phyloP scores from a whole-genome alignment of 345 rosid species.

The Arabidopsis suecica region DNA sequence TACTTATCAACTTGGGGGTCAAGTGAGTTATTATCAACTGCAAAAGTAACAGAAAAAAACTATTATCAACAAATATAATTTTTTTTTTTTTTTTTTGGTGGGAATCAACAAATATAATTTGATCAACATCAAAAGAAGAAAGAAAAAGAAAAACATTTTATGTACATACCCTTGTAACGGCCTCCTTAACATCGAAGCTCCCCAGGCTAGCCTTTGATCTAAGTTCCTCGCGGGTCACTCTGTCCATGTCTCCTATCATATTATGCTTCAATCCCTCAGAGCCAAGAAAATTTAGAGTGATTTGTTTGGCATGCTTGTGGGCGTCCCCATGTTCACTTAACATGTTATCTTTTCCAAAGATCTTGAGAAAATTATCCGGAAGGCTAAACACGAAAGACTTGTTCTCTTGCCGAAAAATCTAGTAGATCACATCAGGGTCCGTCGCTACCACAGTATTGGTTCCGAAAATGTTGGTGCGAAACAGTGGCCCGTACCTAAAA shows the following conservation, averaged over 20 bases:
- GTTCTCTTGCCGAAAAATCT: conserved; percentile 40
- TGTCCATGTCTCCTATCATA: neutral
- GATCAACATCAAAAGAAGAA: neutral
- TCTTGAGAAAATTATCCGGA: neutral
- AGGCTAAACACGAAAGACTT: neutral
- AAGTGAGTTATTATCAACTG: neutral
- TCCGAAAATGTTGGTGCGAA: conserved; percentile 34
- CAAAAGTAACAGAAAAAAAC: neutral
- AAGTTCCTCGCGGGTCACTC: neutral
- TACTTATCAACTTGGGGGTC: neutral
- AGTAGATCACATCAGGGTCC: conserved; percentile 43
- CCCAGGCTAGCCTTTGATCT: neutral
- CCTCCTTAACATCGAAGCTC: neutral
- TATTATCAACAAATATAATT: neutral
- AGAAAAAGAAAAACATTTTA: too few species aligned
- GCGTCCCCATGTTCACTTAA: neutral
- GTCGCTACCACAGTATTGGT: conserved; percentile 38
- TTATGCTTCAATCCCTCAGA: neutral
- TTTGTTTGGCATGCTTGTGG: neutral
- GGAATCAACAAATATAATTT: neutral
- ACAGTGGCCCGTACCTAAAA: conserved; percentile 44
- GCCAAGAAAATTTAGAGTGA: neutral
- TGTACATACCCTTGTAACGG: neutral
- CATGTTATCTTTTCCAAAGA: neutral
- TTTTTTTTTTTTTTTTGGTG: too few species aligned